Base-by-base conservation (phyloP, 2,329 filamentous ascomycete genomes). In the Aureobasidium melanogenum region DNA sequence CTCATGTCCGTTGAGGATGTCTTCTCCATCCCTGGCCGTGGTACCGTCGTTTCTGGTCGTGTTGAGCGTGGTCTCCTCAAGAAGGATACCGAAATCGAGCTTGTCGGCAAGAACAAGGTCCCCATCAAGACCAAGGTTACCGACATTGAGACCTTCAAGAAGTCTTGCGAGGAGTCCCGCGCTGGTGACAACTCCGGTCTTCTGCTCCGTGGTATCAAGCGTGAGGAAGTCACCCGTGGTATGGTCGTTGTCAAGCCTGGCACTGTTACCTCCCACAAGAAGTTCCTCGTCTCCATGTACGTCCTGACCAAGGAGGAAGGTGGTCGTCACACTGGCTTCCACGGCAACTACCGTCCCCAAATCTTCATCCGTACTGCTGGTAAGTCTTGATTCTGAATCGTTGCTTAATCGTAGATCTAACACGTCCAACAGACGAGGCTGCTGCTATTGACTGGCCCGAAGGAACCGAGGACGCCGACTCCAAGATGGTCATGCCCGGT, bases 101-200 rank as follows among this genome's bases (percentile, higher is more conserved):
- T 99, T 66, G 84, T 99, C 64, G 94, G 94, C 74, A 96, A 94
- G 82, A 86, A 87, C 68, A 77, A 79, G 62, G 83, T 86, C 48
- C 79, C 90, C 67, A 89, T 97, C 82, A 97, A 95, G 86, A 97
- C 94, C 77, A 97, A 97, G 84, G 93, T 99, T 67, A 99, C 94
- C 72, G 95, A 99, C 73, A 97, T 99, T 69, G 94, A 99, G 83
- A 99, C 93, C 67, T 99, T 99, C 84, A 97, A 97, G 85, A 99
- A 99, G 85, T 95, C 91, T 54, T 97, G 94, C 78, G 92, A 97
- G 63, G 91, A 96, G 79, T 96, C 93, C 63, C 86, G 89, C 70
- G 94, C 94, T 64, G 94, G 94, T 76, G 94, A 99, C 79, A 99
- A 97, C 86, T 97, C 94, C 28, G 94, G 94, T 73, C 88, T 99